Percentiles rank a stretch among this genome's conserved stretches.
These are phyloP conservation scores for Chloris gayana DNA, from an alignment of 176 grass and related monocot genomes.

Conservation along the genomic window DNA sequence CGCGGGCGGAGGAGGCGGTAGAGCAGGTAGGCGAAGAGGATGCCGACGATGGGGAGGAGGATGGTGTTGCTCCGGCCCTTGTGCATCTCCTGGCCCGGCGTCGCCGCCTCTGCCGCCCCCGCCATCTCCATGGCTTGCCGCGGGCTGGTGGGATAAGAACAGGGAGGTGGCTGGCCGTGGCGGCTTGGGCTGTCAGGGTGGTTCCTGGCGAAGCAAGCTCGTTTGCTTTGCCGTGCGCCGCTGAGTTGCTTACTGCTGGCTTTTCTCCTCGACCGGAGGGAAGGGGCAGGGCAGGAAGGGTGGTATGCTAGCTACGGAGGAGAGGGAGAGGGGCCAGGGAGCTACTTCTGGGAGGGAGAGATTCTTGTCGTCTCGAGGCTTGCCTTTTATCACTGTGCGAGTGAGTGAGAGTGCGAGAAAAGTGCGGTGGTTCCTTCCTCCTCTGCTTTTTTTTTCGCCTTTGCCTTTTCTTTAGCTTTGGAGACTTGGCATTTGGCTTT, in stretches of 20 bases:
- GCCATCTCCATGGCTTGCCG: constrained; percentile 9
- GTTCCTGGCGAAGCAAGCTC: constrained; percentile 20
- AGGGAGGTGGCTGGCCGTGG: not conserved
- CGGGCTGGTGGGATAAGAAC: not conserved
- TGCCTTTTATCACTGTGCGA: constrained; percentile 36
- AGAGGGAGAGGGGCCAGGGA: not conserved
- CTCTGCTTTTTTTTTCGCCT: not conserved
- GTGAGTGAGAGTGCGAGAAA: not conserved
- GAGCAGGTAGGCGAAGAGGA: constrained; percentile 57
- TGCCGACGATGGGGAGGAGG: constrained; percentile 53
- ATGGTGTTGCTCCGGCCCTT: constrained; percentile 55
- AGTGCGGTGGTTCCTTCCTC: not conserved
- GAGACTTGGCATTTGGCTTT: constrained; percentile 24
- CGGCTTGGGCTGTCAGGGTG: not conserved
- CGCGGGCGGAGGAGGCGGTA: constrained; percentile 69
- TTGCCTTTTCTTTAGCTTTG: not conserved
- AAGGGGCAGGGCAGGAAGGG: not conserved
- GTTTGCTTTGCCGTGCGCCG: constrained; percentile 48
- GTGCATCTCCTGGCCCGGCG: constrained; percentile 34
- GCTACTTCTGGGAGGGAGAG: not conserved
- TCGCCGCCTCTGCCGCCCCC: constrained; percentile 10
- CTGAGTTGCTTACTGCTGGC: not conserved
- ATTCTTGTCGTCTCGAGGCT: constrained; percentile 44
- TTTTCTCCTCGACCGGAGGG: not conserved
- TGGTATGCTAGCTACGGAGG: not conserved